phyloP scores from a whole-genome alignment of 1,284 basidiomycete genomes.

The Apiotrichum montevideense region DNA sequence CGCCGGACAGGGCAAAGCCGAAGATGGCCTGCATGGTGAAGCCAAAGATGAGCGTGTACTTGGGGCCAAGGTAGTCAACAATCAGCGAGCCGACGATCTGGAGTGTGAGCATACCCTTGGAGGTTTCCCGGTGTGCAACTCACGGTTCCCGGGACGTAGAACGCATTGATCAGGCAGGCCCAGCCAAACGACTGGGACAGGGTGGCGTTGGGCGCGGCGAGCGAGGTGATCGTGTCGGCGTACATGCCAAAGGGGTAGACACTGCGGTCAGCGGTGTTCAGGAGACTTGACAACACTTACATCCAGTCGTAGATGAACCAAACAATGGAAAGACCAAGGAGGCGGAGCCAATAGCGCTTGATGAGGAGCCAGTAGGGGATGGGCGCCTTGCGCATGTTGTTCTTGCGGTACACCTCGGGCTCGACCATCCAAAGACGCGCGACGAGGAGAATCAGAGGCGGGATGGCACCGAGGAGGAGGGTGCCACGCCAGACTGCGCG shows the following conservation, averaged over 20 bases:
- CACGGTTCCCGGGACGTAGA: conserved; percentile 46
- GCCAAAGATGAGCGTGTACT: conserved; percentile 67
- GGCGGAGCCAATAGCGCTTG: conserved; percentile 58
- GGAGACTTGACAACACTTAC: background rate
- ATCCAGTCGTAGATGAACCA: conserved; percentile 66
- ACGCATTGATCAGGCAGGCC: conserved; percentile 47
- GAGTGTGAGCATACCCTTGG: too few relatives aligned
- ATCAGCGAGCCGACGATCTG: conserved; percentile 26
- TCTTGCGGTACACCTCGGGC: conserved; percentile 47
- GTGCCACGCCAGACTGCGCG: conserved; percentile 82
- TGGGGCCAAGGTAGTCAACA: conserved; percentile 38
- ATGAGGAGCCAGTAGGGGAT: conserved; percentile 65
- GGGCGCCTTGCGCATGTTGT: conserved; percentile 60
- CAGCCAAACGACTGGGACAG: conserved; percentile 40
- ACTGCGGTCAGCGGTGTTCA: conserved; percentile 17
- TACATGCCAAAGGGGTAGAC: conserved; percentile 68
- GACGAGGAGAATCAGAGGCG: conserved; percentile 67
- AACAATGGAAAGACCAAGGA: conserved; percentile 22
- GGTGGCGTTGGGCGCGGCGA: conserved; percentile 18
- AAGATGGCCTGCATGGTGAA: conserved; percentile 65
- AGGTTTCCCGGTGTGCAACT: background rate
- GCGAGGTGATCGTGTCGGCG: conserved; percentile 56
- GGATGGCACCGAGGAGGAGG: conserved; percentile 78
- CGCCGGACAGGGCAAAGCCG: conserved; percentile 81
- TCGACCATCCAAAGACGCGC: conserved; percentile 85